Evolutionary conservation across 2,329 filamentous ascomycete species (phyloP), one percentile per base, ranked within the genome.

Genomic region (Exophiala viscosa): DNA sequence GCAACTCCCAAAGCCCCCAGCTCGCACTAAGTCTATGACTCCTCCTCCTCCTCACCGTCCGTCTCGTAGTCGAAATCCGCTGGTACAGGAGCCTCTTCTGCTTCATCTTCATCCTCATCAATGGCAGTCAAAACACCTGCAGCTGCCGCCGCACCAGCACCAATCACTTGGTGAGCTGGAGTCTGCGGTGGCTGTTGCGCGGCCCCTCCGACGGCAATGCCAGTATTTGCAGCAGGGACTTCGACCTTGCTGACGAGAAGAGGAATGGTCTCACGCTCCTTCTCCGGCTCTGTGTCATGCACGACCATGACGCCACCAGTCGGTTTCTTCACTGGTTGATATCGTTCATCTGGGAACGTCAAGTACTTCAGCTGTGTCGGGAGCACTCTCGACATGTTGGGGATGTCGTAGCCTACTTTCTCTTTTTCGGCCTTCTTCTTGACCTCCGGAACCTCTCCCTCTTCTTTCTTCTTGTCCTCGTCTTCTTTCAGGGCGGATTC

Each of bases 361-460:
- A 99, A 89, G 70, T 92, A 96, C 76, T 95, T 96, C 66, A 97
- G 82, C 75, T 99, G 93, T 42, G 84, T 83, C 1, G 91, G 93
- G 43, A 99, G 82, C 33, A 99, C 90, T 64, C 93, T 83, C 49
- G 88, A 95, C 90, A 99, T 95, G 77, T 99, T 99, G 67, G 93
- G 88, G 57, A 99, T 81, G 60, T 96, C 90, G 69, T 93, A 96
- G 62, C 93, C 93, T 54, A 95, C 82, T 81, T 96, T 97, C 76
- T 99, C 93, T 76, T 93, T 95, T 72, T 96, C 90, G 0, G 78
- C 76, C 78, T 93, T 95, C 81, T 95, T 96, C 81, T 92, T 96
- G 34, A 78, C 74, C 11, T 85, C 82, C 35, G 78, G 78, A 0
- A 66, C 67, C 5, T 69, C 66, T n/a, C 68, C 66, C 33, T 80